Conservation (phyloP, 1,139 yeast species). For the Pneumocystis carinii region DNA sequence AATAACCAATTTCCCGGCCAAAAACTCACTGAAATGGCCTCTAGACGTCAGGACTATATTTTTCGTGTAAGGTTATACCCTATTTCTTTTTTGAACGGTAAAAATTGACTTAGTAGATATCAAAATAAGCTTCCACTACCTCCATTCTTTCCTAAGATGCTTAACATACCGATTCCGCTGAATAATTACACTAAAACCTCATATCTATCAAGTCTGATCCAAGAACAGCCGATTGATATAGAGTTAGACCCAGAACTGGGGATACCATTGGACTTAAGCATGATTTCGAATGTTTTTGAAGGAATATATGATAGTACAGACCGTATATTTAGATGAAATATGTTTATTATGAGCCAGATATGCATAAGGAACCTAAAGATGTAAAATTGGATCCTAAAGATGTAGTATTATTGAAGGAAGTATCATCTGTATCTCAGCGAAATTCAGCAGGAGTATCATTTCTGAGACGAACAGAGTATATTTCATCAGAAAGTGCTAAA, state of each 20-base stretch:
- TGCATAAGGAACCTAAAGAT: constrained; percentile 11
- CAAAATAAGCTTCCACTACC: constrained; percentile 84
- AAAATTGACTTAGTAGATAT: background rate
- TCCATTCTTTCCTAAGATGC: constrained; percentile 73
- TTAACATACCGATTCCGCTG: constrained; percentile 36
- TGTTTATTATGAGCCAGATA: constrained; percentile 8
- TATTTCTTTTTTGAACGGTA: background rate
- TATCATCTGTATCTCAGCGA: constrained; percentile 32
- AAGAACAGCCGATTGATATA: constrained; percentile 55
- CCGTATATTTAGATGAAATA: constrained; percentile 13
- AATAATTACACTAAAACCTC: constrained; percentile 41
- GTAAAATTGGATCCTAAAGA: constrained; percentile 56
- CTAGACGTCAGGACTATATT: background rate
- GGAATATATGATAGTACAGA: constrained; percentile 37
- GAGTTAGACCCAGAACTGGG: constrained; percentile 65
- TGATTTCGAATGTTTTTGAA: constrained; percentile 55
- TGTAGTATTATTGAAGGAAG: constrained; percentile 56
- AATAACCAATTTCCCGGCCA: background rate
- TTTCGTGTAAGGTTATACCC: background rate
- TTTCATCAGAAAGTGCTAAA: constrained; percentile 31
- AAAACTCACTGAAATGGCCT: background rate
- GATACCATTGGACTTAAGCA: constrained; percentile 60
- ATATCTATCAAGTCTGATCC: constrained; percentile 56
- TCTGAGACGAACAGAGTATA: constrained; percentile 86
- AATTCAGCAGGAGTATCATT: constrained; percentile 41